Percentiles rank a stretch among this genome's conserved stretches.
Conservation (phyloP, 1,284 basidiomycete species). For the Mycena citricolor region DNA sequence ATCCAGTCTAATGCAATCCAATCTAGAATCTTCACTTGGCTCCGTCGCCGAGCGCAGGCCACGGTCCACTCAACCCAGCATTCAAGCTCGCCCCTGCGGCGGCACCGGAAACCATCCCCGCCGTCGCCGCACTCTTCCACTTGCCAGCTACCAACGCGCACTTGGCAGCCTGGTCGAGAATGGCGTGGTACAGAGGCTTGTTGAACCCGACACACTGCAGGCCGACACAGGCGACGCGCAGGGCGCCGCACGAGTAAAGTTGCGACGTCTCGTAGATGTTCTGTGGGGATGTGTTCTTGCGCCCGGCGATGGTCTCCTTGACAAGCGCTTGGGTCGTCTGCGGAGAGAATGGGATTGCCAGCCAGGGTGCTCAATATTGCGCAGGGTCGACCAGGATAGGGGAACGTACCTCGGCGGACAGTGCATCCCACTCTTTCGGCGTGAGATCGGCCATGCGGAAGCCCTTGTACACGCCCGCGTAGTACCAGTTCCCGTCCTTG, state of each 20-base stretch:
- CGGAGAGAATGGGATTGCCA: constrained; percentile 7
- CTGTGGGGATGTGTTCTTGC: constrained; percentile 74
- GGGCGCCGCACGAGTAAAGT: constrained; percentile 67
- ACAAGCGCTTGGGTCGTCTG: constrained; percentile 65
- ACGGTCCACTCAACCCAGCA: no score
- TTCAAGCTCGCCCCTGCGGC: no score
- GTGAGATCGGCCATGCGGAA: constrained; percentile 64
- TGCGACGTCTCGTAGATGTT: constrained; percentile 71
- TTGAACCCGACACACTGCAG: constrained; percentile 76
- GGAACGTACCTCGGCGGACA: constrained; percentile 56
- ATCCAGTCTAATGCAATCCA: no score
- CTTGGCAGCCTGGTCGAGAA: constrained; percentile 63
- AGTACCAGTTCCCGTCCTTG: constrained; percentile 77
- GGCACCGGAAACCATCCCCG: no score
- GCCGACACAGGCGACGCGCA: constrained; percentile 68
- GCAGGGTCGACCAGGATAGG: neutral
- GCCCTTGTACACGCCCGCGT: constrained; percentile 71
- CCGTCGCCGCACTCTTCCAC: constrained; percentile 28
- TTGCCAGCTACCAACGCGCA: constrained; percentile 45
- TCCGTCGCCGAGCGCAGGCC: no score
- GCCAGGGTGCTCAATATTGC: constrained; percentile 3
- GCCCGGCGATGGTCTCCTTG: constrained; percentile 64
- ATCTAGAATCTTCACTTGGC: no score
- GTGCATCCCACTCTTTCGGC: constrained; percentile 63
- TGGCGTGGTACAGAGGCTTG: constrained; percentile 53